A percentile compares a stretch with the other conserved stretches of the same genome.
phyloP scores from a whole-genome alignment of 331 rosid genomes.

The Acacia concinna region DNA sequence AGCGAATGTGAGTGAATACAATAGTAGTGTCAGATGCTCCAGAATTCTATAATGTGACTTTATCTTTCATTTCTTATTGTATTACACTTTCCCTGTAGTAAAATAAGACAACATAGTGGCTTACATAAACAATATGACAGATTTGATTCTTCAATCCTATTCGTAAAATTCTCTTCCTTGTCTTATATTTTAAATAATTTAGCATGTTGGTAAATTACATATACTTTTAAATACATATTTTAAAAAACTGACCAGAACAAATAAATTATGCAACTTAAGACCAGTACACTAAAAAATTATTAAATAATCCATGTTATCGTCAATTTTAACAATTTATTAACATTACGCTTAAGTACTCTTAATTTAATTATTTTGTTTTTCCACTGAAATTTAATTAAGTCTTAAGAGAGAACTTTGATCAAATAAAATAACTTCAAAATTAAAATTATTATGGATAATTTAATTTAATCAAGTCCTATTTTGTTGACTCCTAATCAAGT shows the following conservation, averaged over 20 bases:
- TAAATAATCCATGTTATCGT: not conserved
- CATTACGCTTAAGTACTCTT: not conserved
- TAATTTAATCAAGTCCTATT: too few species aligned
- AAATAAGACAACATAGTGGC: not conserved
- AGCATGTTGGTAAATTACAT: too few species aligned
- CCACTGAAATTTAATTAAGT: not conserved
- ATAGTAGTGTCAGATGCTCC: conserved; percentile 31
- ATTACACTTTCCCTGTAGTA: not conserved
- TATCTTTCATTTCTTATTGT: not conserved
- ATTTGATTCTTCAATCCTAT: not conserved
- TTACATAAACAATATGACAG: not conserved
- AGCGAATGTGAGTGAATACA: not conserved
- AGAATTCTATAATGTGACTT: conserved; percentile 33
- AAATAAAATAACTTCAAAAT: too few species aligned
- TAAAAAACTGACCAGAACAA: too few species aligned
- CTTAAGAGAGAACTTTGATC: too few species aligned
- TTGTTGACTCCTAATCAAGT: too few species aligned
- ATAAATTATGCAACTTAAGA: not conserved
- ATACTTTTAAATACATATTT: too few species aligned
- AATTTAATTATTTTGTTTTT: not conserved
- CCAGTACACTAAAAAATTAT: not conserved
- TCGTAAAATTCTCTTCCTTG: too few species aligned
- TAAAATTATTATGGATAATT: too few species aligned
- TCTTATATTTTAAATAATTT: not conserved
- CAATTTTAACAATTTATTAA: not conserved